Base-by-base conservation (phyloP, 441 rosid genomes). In the Bocquillonia castaneifolia region DNA sequence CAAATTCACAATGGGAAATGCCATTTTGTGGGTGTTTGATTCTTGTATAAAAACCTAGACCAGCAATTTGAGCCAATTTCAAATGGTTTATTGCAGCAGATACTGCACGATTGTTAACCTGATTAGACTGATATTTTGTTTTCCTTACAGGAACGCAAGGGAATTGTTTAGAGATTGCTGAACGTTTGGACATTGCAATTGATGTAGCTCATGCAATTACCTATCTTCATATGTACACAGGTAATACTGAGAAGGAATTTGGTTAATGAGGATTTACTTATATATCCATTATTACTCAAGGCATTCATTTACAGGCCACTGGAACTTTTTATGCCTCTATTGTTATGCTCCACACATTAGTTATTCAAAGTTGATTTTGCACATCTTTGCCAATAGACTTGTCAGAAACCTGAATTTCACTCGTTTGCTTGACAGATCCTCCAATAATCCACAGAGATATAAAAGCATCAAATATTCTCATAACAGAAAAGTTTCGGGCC, bases 141-240 rank as follows among this genome's bases (percentile, higher is more conserved):
- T 6, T 4, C 32, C 63, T 36, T 77, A 66, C 85, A 90, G 96
- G 88, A 53, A 68, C 36, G 37, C 48, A 47, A 20, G 97, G 92
- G 66, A 79, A 68, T 76, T 84, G 77, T 66, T 89, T 88, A 28
- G 92, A 87, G 81, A 80, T 85, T 52, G 83, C 84, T 20, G 86
- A 92, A 67, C 96, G 96, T 45, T 82, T 92, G 61, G 96, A 90
- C 54, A 83, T 92, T 63, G 91, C 98, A 0, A 87, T 87, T 59
- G 98, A 92, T 83, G 89, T 92, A 22, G 93, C 97, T 72, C 98
- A 92, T 79, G 98, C 93, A 28, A 64, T 88, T 57, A 78, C 98
- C 60, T 92, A 90, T 76, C 90, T 92, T 29, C 98, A 90, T 79
- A 83, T 81, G 59, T 92, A 92, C 66, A 75, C 96, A 55, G 98